Evolutionary conservation across 768 basidiomycete genomes (phyloP).

Genomic region (Cystobasidium ongulense): DNA sequence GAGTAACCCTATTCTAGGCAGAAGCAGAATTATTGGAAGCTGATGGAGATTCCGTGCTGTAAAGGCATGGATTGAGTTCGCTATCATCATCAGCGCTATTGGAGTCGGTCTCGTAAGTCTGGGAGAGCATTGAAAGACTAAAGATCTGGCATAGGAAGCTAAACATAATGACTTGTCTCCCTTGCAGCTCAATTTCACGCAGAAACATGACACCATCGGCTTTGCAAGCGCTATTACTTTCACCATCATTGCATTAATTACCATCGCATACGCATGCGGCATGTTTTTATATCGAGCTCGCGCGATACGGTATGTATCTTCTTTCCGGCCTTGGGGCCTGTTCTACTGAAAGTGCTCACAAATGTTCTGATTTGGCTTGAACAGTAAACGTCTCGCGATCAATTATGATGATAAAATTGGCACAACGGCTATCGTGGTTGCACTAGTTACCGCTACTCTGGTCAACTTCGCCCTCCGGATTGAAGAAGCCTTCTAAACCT

Average conservation of each 20-base stretch:
- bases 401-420: slow-evolving; percentile 68
- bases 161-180: background rate
- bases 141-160: background rate
- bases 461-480: slow-evolving; percentile 64
- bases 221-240: slow-evolving; percentile 81
- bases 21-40: background rate
- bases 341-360: background rate
- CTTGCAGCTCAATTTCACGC: slow-evolving; percentile 57
- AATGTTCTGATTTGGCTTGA: background rate
- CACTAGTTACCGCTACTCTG: slow-evolving; percentile 61
- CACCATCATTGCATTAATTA: slow-evolving; percentile 75
- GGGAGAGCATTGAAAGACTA: slow-evolving; percentile 44
- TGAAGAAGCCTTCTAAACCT: slow-evolving; percentile 33
- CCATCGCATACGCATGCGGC: slow-evolving; percentile 75
- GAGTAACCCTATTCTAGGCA: background rate
- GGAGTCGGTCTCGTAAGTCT: slow-evolving; percentile 63
- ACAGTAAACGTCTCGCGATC: slow-evolving; percentile 56
- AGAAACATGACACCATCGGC: slow-evolving; percentile 59
- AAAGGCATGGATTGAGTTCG: slow-evolving; percentile 82
- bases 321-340: no score
- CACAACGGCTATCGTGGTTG: slow-evolving; percentile 63
- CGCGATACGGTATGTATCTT: slow-evolving; percentile 51
- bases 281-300: slow-evolving; percentile 71
- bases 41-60: background rate
- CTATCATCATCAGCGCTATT: slow-evolving; percentile 78